Evolutionary conservation across 2,329 filamentous ascomycete genomes (phyloP), one percentile per base, ranked within the genome.

Genomic region (Colletotrichum endophyticum): DNA sequence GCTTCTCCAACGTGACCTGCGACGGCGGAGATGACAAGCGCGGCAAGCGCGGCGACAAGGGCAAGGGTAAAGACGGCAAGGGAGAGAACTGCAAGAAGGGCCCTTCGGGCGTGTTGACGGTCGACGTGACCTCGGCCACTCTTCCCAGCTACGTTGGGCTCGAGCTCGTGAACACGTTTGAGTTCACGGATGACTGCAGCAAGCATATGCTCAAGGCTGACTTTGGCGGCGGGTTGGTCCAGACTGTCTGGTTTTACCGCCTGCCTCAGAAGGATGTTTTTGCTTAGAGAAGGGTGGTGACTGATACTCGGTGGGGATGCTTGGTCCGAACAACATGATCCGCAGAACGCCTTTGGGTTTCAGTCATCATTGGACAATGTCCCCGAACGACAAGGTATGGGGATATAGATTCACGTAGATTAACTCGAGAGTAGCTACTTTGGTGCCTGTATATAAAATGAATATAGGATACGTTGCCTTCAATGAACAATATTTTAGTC

Each of bases 131-230:
- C 16, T 61, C 73, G 3, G 73, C 68, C 3, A 75, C 68, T 6
- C 68, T 75, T 5, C 73, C 73, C 19, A 75, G 73, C 61, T 72
- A 66, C 49, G 73, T 75, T n/a, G 68, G 73, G 22, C 27, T 62
- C 1, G 8, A 56, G 36, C 56, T 72, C 22, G 68, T 72, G 49
- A 75, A 67, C 39, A 62, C 34, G 4, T 75, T 68, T 36, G 53
- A 67, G 36, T 67, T 75, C 27, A 36, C 53, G 13, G 53, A 72
- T 2, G 62, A 72, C 2, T 75, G 73, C 53, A 72, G 36, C 32
- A 70, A 70, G 32, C 72, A 74, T 27, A 22, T 72, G 12, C 73
- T 75, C 8, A 34, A 19, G 57, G 16, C 72, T 13, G 67, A 70
- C 44, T 70, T 74, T 49, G 72, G 72, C 8, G 34, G 22, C 25